phyloP scores from a whole-genome alignment of 2,329 filamentous ascomycete genomes.

The Ascosphaera acerosa region DNA sequence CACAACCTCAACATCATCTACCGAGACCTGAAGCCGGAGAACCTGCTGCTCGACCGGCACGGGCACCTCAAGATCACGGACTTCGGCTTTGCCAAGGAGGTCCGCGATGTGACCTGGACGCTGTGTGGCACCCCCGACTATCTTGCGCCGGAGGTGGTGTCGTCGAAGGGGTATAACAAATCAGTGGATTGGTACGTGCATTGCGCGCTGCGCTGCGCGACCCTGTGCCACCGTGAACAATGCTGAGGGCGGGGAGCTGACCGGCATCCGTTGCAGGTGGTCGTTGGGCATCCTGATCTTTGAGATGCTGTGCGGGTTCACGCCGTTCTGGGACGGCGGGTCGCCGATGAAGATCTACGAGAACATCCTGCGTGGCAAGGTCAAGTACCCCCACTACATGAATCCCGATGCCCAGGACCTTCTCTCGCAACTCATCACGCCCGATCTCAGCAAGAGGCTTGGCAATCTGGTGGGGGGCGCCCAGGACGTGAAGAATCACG shows the following conservation, averaged over 20 bases:
- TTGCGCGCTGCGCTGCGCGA: too few species aligned
- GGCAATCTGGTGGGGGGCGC: slow-evolving; percentile 83
- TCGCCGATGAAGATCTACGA: slow-evolving; percentile 92
- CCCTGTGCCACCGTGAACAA: too few species aligned
- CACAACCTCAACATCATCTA: slow-evolving; percentile 94
- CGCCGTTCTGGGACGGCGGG: slow-evolving; percentile 94
- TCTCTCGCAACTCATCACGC: slow-evolving; percentile 75
- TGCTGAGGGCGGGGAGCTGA: too few species aligned
- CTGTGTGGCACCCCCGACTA: slow-evolving; percentile 95
- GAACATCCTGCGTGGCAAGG: slow-evolving; percentile 84
- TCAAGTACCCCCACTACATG: slow-evolving; percentile 93
- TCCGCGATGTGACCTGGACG: slow-evolving; percentile 98
- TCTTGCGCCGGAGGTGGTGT: slow-evolving; percentile 91
- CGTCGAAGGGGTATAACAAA: slow-evolving; percentile 98
- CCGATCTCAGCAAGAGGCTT: slow-evolving; percentile 79
- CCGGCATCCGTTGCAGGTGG: slow-evolving; percentile 39
- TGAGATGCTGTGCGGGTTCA: slow-evolving; percentile 98
- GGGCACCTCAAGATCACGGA: slow-evolving; percentile 94
- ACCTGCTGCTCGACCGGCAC: slow-evolving; percentile 71
- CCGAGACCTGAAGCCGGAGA: slow-evolving; percentile 88
- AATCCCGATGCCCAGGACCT: slow-evolving; percentile 85
- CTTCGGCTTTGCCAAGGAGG: slow-evolving; percentile 95
- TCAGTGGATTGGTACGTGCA: slow-evolving; percentile 89
- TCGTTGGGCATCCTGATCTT: slow-evolving; percentile 95
- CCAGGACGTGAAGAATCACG: slow-evolving; percentile 79